These are phyloP conservation scores for Tulasnella calospora DNA, from an alignment of 768 basidiomycete genomes.

Conservation along the genomic window DNA sequence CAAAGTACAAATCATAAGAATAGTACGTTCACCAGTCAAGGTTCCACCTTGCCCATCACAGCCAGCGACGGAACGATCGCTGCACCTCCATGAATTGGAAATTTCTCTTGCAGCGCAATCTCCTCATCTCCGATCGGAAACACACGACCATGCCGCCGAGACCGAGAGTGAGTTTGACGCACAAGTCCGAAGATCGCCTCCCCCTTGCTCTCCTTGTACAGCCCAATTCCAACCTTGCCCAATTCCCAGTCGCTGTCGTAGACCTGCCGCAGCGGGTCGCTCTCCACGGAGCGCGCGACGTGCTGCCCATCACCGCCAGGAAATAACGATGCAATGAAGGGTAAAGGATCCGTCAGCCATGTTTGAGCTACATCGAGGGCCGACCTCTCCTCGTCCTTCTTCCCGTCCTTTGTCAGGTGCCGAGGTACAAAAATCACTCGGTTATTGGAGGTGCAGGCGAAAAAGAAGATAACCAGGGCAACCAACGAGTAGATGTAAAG, in stretches of 20 bases:
- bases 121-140: background rate
- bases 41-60: background rate
- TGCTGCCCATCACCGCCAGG: background rate
- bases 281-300: background rate
- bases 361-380: background rate
- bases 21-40: background rate
- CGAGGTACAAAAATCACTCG: background rate
- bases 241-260: background rate
- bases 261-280: background rate
- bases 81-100: background rate
- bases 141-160: background rate
- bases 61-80: background rate
- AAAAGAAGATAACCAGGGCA: background rate
- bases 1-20: background rate
- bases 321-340: background rate
- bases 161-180: background rate
- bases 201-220: background rate
- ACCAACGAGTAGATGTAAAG: background rate
- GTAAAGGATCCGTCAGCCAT: background rate
- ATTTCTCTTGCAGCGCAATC: background rate
- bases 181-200: background rate
- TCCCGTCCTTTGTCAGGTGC: background rate
- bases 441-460: background rate
- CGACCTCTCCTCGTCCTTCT: background rate
- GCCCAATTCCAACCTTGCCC: background rate